phyloP scores from a whole-genome alignment of 1,139 yeast species.

The Diutina pseudorugosa region DNA sequence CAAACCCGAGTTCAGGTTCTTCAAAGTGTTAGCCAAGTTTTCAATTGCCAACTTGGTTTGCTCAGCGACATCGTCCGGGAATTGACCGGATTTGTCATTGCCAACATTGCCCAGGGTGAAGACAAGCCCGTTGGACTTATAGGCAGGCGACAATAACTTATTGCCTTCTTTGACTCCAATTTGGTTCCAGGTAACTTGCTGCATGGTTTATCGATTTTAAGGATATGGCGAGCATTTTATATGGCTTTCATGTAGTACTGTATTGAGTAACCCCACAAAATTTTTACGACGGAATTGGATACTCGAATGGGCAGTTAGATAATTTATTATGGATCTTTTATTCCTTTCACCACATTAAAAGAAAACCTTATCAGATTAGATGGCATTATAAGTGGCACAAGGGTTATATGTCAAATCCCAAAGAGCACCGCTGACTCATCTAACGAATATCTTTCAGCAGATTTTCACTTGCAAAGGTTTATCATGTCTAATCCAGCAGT shows the following conservation, averaged over 20 bases:
- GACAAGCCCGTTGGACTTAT: background rate
- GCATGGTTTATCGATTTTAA: background rate
- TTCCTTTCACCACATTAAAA: no score
- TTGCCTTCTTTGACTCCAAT: background rate
- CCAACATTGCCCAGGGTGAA: conserved; percentile 1
- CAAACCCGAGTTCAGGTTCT: background rate
- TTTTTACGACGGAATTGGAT: background rate
- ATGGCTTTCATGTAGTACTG: background rate
- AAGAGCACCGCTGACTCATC: no score
- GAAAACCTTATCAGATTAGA: no score
- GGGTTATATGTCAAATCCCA: no score
- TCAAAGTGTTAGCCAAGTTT: background rate
- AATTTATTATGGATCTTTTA: no score
- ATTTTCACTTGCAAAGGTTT: no score
- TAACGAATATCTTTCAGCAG: no score
- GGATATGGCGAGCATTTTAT: background rate
- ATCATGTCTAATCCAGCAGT: no score
- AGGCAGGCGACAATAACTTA: conserved; percentile 1
- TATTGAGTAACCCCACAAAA: background rate
- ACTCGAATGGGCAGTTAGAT: background rate
- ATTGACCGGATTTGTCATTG: background rate
- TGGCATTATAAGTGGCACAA: no score
- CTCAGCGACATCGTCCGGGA: background rate
- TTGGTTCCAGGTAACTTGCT: background rate
- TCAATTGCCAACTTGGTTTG: background rate